A percentile compares a stretch with the other conserved stretches of the same genome.
These are phyloP conservation scores for Fusarium longipes DNA, from an alignment of 2,329 filamentous ascomycete genomes.

Conservation along the genomic window DNA sequence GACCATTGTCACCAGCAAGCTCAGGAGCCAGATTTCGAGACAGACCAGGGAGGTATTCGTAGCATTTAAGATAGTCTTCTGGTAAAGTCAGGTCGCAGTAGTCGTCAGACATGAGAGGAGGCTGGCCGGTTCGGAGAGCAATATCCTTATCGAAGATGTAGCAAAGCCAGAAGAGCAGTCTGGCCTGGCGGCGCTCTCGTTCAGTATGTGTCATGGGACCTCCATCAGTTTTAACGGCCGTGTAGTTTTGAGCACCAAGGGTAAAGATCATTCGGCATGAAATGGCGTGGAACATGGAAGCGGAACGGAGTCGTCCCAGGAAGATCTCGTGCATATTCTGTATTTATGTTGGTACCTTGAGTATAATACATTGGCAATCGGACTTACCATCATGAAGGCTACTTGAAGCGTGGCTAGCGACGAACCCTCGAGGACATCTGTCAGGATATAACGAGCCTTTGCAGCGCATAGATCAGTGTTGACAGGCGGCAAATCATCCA, in stretches of 20 bases:
- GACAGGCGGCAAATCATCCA: constrained; percentile 37
- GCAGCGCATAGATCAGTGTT: constrained; percentile 56
- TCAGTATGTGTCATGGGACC: constrained; percentile 35
- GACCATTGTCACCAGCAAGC: neutral
- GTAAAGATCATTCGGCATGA: constrained; percentile 61
- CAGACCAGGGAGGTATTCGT: constrained; percentile 26
- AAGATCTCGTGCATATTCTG: constrained; percentile 55
- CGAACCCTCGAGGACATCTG: constrained; percentile 56
- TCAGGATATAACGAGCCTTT: constrained; percentile 56
- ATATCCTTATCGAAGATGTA: constrained; percentile 68
- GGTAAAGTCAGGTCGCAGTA: constrained; percentile 48
- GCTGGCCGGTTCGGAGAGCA: constrained; percentile 63
- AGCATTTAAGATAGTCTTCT: constrained; percentile 43
- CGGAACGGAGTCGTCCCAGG: constrained; percentile 59
- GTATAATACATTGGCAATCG: fast-evolving
- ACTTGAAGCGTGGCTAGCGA: constrained; percentile 59
- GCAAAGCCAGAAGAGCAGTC: constrained; percentile 65
- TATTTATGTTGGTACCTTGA: constrained; percentile 44
- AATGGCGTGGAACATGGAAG: constrained; percentile 57
- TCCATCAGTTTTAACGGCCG: constrained; percentile 16
- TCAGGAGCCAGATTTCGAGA: neutral
- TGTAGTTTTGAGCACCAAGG: constrained; percentile 58
- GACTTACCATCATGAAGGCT: constrained; percentile 60
- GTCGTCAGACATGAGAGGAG: constrained; percentile 59
- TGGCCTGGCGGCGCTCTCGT: constrained; percentile 50